Evolutionary conservation across 2,329 filamentous ascomycete species (phyloP).

Genomic region (Penicillium decumbens): DNA sequence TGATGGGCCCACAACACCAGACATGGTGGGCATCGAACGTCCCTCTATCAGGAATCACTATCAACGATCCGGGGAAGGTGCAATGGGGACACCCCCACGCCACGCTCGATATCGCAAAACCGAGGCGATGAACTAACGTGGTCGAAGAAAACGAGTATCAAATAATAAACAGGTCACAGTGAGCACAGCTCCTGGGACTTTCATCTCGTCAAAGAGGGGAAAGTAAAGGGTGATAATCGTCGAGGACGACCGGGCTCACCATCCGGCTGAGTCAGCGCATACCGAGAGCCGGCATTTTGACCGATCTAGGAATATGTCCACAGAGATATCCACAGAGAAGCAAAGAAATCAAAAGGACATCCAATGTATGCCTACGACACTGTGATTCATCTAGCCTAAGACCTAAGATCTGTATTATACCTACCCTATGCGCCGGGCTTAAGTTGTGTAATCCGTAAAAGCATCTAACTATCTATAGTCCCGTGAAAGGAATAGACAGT

Average conservation of each 20-base stretch:
- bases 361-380: no score
- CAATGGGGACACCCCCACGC: conserved; percentile 15
- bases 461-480: background rate
- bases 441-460: background rate
- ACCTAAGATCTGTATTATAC: no score
- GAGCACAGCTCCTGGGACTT: conserved; percentile 15
- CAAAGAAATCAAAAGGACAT: no score
- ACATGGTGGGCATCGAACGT: conserved; percentile 21
- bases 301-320: no score
- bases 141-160: background rate
- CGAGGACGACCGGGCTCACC: conserved; percentile 6
- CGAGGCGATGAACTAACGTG: background rate
- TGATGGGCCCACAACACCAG: conserved; percentile 18
- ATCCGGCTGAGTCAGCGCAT: conserved; percentile 17
- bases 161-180: conserved; percentile 4
- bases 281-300: background rate
- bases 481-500: background rate
- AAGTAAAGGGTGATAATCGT: conserved; percentile 2
- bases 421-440: background rate
- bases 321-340: no score
- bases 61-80: conserved; percentile 19
- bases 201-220: conserved; percentile 9
- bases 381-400: no score
- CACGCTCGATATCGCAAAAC: background rate
- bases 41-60: conserved; percentile 12